Base-by-base conservation (phyloP, 1,139 yeast genomes). In the Trichomonascaceae sp. region DNA sequence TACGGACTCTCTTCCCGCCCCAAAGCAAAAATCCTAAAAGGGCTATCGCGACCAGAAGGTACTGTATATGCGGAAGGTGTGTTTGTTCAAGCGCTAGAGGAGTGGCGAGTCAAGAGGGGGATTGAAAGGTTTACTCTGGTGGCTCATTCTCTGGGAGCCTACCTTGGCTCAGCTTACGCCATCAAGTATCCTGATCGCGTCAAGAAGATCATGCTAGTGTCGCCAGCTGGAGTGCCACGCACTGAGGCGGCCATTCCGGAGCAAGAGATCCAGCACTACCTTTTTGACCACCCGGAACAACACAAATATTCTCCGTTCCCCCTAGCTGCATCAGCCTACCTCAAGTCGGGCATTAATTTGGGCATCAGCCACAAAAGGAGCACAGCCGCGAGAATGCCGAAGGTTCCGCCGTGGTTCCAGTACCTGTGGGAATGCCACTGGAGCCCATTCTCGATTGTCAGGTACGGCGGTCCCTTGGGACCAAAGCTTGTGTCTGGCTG, bases 111-210 rank as follows among this genome's bases (percentile, higher is more conserved):
- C 27, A 62, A 60, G 20, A 65, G 79, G 29, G 55, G 56, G 3
- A 50, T 63, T 18, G 56, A 54, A 13, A 69, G 69, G 42, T 76
- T 89, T 47, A 74, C 80, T 18, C 56, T 89, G 16, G 67, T 89
- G 39, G 96, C 94, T 1, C 98, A 89, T 56, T 85, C 97, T 0
- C 73, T 85, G 48, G 98, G 98, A 14, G 97, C 95, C 0, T 85
- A 85, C 48, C 58, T 89, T 38, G 76, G 92, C 16, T 69, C 79
- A 41, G 74, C 81, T 8, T 89, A 89, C 54, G 76, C 89, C 5
- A 47, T 76, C 46, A 76, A 75, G 45, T 77, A 82, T 51, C 92
- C 94, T 0, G 62, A 68, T 1, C 62, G 67, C 2, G 67, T 89
- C n/a, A 61, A 70, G 17, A 71, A 73, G 42, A 61, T 89, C 40